These are phyloP conservation scores for Phytopythium cucurbitacearum DNA, from an alignment of 352 stramenopile genomes.

Conservation along the genomic window DNA sequence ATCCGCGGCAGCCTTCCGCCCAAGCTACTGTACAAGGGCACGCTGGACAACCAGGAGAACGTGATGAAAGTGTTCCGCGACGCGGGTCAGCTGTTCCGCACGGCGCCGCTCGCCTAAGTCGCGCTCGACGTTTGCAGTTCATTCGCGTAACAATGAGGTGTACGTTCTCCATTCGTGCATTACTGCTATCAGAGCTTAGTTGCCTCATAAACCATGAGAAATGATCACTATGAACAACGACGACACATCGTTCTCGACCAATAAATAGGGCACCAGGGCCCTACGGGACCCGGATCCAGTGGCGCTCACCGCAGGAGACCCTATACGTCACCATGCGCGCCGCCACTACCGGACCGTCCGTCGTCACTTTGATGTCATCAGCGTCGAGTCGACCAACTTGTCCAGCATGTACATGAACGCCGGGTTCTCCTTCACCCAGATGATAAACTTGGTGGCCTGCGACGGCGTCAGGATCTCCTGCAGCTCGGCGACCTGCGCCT, in stretches of 20 bases:
- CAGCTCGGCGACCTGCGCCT: constrained; percentile 60
- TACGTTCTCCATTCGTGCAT: too few species aligned
- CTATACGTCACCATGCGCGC: too few species aligned
- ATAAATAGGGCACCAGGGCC: too few species aligned
- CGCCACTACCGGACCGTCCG: too few species aligned
- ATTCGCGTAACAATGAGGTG: too few species aligned
- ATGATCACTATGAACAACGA: too few species aligned
- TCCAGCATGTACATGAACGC: constrained; percentile 88
- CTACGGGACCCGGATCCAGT: too few species aligned
- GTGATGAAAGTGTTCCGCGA: constrained; percentile 48
- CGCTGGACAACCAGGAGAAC: constrained; percentile 59
- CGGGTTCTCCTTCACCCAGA: constrained; percentile 84
- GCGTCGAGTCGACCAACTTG: constrained; percentile 69
- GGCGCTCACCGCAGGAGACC: too few species aligned
- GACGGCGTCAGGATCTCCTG: constrained; percentile 74
- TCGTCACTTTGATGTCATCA: constrained; percentile 8
- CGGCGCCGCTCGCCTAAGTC: constrained; percentile 1
- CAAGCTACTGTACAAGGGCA: constrained; percentile 51
- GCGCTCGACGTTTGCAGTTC: too few species aligned
- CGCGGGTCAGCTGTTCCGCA: constrained; percentile 30
- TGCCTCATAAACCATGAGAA: too few species aligned
- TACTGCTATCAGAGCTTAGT: background rate
- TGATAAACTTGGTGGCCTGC: constrained; percentile 82
- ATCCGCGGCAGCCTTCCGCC: constrained; percentile 41
- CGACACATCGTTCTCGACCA: too few species aligned